These are phyloP conservation scores for Suhomyces wounanorum DNA, from an alignment of 1,139 yeast genomes.

Conservation along the genomic window DNA sequence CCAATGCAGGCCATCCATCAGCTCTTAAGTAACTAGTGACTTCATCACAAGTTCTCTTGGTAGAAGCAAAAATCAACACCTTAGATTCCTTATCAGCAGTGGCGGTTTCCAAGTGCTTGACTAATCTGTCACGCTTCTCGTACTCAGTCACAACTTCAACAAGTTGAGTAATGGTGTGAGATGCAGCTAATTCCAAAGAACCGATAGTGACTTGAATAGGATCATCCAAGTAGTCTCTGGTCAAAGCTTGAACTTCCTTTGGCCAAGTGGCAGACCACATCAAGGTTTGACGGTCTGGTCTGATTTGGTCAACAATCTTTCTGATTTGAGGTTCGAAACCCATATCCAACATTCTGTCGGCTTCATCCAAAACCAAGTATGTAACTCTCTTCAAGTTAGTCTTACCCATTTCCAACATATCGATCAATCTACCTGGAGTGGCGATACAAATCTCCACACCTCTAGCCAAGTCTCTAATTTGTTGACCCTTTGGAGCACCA, in stretches of 20 bases:
- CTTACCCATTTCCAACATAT: conserved; percentile 93
- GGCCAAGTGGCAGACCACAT: conserved; percentile 99
- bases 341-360: conserved; percentile 96
- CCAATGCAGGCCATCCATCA: conserved; percentile 99
- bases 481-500: conserved; percentile 98
- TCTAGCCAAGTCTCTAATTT: conserved; percentile 89
- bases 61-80: conserved; percentile 85
- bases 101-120: conserved; percentile 81
- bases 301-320: conserved; percentile 90
- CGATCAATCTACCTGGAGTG: conserved; percentile 97
- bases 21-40: conserved; percentile 87
- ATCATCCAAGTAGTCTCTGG: conserved; percentile 86
- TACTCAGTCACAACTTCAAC: conserved; percentile 90
- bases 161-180: conserved; percentile 91
- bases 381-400: conserved; percentile 96
- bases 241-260: conserved; percentile 90
- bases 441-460: conserved; percentile 97
- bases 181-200: conserved; percentile 92
- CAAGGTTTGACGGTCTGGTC: conserved; percentile 97
- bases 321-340: conserved; percentile 97
- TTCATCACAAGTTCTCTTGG: conserved; percentile 97
- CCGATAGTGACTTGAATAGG: conserved; percentile 97
- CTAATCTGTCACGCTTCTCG: conserved; percentile 89
- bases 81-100: conserved; percentile 78
- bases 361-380: conserved; percentile 94